Conservation (phyloP, 1,139 yeast genomes). For the Blastobotrys capitulatus region DNA sequence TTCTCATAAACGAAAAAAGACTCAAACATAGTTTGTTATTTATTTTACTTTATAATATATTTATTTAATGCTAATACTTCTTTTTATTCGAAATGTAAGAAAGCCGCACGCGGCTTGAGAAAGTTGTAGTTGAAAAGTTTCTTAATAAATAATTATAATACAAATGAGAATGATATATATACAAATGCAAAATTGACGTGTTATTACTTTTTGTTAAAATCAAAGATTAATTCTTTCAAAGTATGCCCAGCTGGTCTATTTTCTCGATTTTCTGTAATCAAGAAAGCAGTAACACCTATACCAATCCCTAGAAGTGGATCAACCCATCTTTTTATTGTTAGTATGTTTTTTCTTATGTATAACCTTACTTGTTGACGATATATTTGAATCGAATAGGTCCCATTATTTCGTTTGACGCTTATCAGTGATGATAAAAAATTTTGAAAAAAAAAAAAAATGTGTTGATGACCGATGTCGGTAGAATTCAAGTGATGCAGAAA, state of each 20-base stretch:
- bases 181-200: too few species aligned
- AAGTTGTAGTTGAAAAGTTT: too few species aligned
- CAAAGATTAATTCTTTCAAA: constrained; percentile 15
- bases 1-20: neutral
- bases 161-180: too few species aligned
- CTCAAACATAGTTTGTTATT: neutral
- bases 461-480: neutral
- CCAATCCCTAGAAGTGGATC: constrained; percentile 19
- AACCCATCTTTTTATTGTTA: constrained; percentile 11
- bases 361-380: constrained; percentile 4
- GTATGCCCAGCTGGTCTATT: constrained; percentile 15
- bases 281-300: constrained; percentile 17
- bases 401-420: too few species aligned
- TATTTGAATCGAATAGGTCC: neutral
- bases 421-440: neutral
- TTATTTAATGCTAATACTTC: too few species aligned
- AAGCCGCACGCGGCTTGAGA: too few species aligned
- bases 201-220: too few species aligned
- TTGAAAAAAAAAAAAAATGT: neutral
- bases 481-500: too few species aligned
- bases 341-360: neutral
- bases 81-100: too few species aligned
- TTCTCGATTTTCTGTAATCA: constrained; percentile 17
- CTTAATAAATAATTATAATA: too few species aligned
- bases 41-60: too few species aligned